Conservation (phyloP, 2,329 filamentous ascomycete species). For the Nigrospora osmanthi region DNA sequence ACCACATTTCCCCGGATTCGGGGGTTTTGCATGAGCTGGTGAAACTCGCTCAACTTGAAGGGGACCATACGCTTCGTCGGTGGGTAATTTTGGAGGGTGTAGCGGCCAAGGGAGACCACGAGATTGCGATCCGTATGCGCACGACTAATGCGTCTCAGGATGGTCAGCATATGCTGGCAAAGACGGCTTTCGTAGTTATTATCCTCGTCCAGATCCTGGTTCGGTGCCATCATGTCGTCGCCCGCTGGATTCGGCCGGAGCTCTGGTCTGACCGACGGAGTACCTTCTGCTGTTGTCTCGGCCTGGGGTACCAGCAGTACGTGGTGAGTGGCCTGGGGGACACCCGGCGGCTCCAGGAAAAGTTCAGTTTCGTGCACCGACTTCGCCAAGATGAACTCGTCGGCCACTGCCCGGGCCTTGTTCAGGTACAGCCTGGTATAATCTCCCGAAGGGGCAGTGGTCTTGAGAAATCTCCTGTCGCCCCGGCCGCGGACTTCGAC, state of each 20-base stretch:
- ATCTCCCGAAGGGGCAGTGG: not conserved
- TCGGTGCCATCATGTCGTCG: not conserved
- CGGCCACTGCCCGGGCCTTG: constrained; percentile 1
- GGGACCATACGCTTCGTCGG: not conserved
- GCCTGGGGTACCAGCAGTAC: too few species aligned
- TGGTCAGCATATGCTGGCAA: not conserved
- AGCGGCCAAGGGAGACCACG: constrained; percentile 3
- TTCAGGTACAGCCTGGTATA: not conserved
- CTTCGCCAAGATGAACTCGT: constrained; percentile 3
- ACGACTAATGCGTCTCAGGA: constrained; percentile 1
- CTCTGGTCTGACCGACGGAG: too few species aligned
- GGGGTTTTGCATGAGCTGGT: not conserved
- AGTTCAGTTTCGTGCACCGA: not conserved
- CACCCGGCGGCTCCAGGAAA: not conserved
- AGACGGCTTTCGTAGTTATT: not conserved
- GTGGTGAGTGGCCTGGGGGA: too few species aligned
- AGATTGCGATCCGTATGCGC: not conserved
- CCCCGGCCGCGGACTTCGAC: too few species aligned
- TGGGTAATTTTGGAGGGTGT: not conserved
- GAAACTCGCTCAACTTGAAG: not conserved
- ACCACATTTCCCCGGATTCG: constrained; percentile 1
- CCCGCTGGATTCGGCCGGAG: too few species aligned
- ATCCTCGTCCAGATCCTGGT: not conserved
- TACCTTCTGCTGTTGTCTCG: too few species aligned
- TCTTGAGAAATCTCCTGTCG: too few species aligned